A percentile compares a stretch with the other conserved stretches of the same genome.
These are phyloP conservation scores for Cystofilobasidium capitatum DNA, from an alignment of 768 basidiomycete genomes.

Conservation along the genomic window DNA sequence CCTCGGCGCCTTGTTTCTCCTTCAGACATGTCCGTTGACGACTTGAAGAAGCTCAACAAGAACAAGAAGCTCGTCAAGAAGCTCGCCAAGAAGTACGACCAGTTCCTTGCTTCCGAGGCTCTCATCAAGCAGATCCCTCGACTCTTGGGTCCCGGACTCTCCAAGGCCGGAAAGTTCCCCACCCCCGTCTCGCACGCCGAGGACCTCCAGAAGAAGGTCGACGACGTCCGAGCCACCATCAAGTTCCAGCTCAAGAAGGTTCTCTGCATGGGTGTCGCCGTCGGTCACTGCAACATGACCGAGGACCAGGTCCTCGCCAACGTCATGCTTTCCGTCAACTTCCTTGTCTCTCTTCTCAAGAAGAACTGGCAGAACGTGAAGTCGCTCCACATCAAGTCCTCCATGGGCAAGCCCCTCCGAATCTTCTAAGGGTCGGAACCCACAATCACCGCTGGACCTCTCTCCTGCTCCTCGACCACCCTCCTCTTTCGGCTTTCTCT, in stretches of 20 bases:
- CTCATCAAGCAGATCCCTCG: constrained; percentile 99
- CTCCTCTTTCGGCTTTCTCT: too few relatives aligned
- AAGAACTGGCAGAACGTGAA: constrained; percentile 99
- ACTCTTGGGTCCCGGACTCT: constrained; percentile 98
- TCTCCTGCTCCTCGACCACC: background rate
- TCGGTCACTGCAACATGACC: constrained; percentile 93
- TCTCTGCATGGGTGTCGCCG: constrained; percentile 95
- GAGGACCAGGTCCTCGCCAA: constrained; percentile 95
- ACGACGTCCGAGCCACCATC: constrained; percentile 95
- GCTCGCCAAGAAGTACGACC: constrained; percentile 98
- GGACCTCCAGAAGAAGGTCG: constrained; percentile 79
- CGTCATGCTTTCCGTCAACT: constrained; percentile 98
- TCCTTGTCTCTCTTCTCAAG: constrained; percentile 96
- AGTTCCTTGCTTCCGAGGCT: constrained; percentile 92
- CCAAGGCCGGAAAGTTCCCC: constrained; percentile 99
- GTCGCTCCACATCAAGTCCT: constrained; percentile 94
- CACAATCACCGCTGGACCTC: background rate
- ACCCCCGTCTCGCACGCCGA: constrained; percentile 89
- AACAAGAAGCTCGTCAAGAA: constrained; percentile 99
- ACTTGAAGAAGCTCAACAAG: constrained; percentile 99
- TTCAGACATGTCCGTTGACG: constrained; percentile 88
- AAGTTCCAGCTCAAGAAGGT: constrained; percentile 99
- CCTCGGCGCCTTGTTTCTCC: constrained; percentile 35
- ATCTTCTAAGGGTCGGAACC: constrained; percentile 20
- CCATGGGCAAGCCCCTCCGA: constrained; percentile 72